phyloP scores from a whole-genome alignment of 495 filamentous ascomycete species.

The Pyrenula aspistea region DNA sequence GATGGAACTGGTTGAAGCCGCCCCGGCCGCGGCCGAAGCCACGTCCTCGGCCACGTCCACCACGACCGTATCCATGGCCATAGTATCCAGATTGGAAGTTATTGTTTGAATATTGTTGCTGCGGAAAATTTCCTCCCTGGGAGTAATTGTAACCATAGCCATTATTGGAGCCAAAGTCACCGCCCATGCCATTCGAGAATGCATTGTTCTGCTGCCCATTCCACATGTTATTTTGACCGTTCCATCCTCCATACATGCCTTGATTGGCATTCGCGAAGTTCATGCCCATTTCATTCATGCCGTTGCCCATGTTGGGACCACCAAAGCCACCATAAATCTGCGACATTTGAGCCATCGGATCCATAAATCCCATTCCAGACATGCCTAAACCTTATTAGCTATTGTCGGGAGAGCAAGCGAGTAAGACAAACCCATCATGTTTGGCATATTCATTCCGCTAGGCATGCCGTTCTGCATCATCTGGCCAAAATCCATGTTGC shows the following conservation, averaged over 20 bases:
- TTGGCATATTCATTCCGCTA: slow-evolving; percentile 39
- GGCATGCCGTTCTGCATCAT: slow-evolving; percentile 63
- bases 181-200: slow-evolving; percentile 69
- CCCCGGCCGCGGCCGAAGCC: slow-evolving; percentile 45
- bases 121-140: slow-evolving; percentile 38
- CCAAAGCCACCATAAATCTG: slow-evolving; percentile 81
- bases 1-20: slow-evolving; percentile 28
- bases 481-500: slow-evolving; percentile 56
- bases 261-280: slow-evolving; percentile 53
- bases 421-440: slow-evolving; percentile 71
- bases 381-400: slow-evolving; percentile 40
- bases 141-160: slow-evolving; percentile 65
- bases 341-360: slow-evolving; percentile 76
- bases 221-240: slow-evolving; percentile 48
- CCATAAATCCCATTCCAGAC: slow-evolving; percentile 65
- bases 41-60: slow-evolving; percentile 57
- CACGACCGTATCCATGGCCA: slow-evolving; percentile 37
- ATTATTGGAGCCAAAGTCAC: slow-evolving; percentile 73
- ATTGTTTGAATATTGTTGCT: slow-evolving; percentile 39
- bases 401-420: slow-evolving; percentile 5
- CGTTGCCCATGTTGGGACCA: slow-evolving; percentile 71
- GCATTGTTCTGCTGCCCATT: slow-evolving; percentile 51
- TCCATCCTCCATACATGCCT: slow-evolving; percentile 53
- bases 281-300: slow-evolving; percentile 56
- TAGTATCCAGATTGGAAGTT: slow-evolving; percentile 55